Conservation (phyloP, 345 rosid species). For the Boechera divaricarpa region DNA sequence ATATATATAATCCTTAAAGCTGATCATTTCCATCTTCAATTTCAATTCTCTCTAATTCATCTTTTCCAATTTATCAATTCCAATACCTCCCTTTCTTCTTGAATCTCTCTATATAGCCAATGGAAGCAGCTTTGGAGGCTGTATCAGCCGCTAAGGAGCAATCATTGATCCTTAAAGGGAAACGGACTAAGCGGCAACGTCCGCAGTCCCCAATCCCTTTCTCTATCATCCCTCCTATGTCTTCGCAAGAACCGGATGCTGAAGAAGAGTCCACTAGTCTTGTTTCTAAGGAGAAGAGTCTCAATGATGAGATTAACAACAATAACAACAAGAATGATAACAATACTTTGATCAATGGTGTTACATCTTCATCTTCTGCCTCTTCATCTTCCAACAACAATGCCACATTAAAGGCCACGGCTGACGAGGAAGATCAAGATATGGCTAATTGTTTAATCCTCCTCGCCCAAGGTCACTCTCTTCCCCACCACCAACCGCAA, state of each 20-base stretch:
- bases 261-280: slow-evolving; percentile 45
- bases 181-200: slow-evolving; percentile 79
- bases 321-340: slow-evolving; percentile 31
- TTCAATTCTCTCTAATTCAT: slow-evolving; percentile 21
- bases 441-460: slow-evolving; percentile 96
- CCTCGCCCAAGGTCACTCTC: slow-evolving; percentile 72
- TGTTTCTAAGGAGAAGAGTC: slow-evolving; percentile 32
- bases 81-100: slow-evolving; percentile 1
- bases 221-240: slow-evolving; percentile 48
- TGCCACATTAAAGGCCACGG: slow-evolving; percentile 46
- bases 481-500: slow-evolving; percentile 30
- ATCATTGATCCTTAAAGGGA: slow-evolving; percentile 63
- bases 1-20: slow-evolving; percentile 30
- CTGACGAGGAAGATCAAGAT: slow-evolving; percentile 82
- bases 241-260: slow-evolving; percentile 32
- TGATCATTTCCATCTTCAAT: slow-evolving; percentile 35
- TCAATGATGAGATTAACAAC: slow-evolving; percentile 34
- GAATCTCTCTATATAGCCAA: slow-evolving; percentile 19
- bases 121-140: slow-evolving; percentile 58
- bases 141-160: slow-evolving; percentile 46
- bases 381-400: slow-evolving; percentile 50
- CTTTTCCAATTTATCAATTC: not conserved
- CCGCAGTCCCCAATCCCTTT: slow-evolving; percentile 65
- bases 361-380: slow-evolving; percentile 40
- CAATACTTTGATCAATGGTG: slow-evolving; percentile 19